phyloP scores from a whole-genome alignment of 2,329 filamentous ascomycete species.

The Cordyceps fumosorosea region DNA sequence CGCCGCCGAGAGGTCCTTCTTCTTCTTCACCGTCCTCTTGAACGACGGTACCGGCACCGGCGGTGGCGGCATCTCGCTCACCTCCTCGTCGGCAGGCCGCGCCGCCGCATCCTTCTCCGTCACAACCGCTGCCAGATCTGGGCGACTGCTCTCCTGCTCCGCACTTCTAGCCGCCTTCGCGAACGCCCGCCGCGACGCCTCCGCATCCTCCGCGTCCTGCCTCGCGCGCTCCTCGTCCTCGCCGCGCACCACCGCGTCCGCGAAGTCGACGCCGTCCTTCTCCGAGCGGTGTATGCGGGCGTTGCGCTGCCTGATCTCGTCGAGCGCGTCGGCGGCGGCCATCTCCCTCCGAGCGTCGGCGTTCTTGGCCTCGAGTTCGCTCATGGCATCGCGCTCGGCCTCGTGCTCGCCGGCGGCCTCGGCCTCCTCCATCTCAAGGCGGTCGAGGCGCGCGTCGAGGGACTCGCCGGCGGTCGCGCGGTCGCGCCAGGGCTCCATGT shows the following conservation, averaged over 20 bases:
- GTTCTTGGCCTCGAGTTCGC: conserved; percentile 89
- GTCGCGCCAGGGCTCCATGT: conserved; percentile 84
- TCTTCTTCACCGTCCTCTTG: conserved; percentile 73
- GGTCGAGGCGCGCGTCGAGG: conserved; percentile 78
- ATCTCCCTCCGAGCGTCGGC: conserved; percentile 90
- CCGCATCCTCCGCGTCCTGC: conserved; percentile 75
- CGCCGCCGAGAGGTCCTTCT: conserved; percentile 69
- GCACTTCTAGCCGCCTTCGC: conserved; percentile 37
- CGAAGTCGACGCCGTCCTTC: conserved; percentile 58
- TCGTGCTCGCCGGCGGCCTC: conserved; percentile 53
- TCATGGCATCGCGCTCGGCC: conserved; percentile 80
- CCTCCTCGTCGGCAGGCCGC: neutral
- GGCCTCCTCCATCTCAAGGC: conserved; percentile 69
- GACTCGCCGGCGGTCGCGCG: conserved; percentile 63
- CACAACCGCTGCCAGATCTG: conserved; percentile 20
- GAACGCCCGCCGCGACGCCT: conserved; percentile 75
- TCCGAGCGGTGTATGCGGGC: conserved; percentile 74
- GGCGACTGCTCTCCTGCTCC: conserved; percentile 36
- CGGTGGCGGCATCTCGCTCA: conserved; percentile 24
- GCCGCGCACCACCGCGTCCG: conserved; percentile 45
- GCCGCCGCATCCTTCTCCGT: conserved; percentile 26
- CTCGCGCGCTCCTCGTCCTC: conserved; percentile 55
- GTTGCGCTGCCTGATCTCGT: conserved; percentile 90
- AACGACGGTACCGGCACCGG: conserved; percentile 55
- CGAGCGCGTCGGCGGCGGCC: conserved; percentile 90